Evolutionary conservation across 2,329 filamentous ascomycete species (phyloP).

Genomic region (Chrysoporthe deuterocubensis): DNA sequence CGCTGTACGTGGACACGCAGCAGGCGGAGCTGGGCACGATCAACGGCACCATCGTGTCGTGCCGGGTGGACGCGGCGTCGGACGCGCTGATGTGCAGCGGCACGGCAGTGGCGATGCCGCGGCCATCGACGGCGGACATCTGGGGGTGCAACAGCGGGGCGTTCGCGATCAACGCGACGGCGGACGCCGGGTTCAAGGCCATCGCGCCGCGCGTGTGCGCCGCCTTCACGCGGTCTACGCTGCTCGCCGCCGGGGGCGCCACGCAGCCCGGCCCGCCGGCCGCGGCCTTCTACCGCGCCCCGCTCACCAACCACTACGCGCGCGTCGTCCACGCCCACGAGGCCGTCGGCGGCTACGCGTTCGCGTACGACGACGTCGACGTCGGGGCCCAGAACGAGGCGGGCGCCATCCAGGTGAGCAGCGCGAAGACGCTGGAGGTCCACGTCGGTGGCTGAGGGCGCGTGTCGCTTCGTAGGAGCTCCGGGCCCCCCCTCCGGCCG

Average conservation of each 20-base stretch:
- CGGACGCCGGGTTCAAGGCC: constrained; percentile 45
- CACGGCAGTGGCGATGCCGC: constrained; percentile 44
- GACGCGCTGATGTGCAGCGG: constrained; percentile 46
- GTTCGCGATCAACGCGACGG: constrained; percentile 43
- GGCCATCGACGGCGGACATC: constrained; percentile 50
- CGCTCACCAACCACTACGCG: constrained; percentile 59
- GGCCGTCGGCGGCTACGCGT: constrained; percentile 66
- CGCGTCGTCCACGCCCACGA: constrained; percentile 64
- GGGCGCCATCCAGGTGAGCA: constrained; percentile 31
- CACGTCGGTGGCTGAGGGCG: constrained; percentile 1
- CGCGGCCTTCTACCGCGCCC: constrained; percentile 48
- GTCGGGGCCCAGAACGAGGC: constrained; percentile 55
- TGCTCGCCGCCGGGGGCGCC: constrained; percentile 51
- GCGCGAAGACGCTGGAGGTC: constrained; percentile 11
- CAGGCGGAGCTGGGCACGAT: constrained; percentile 22
- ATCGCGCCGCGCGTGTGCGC: constrained; percentile 54
- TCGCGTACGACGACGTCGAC: constrained; percentile 71
- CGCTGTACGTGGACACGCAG: constrained; percentile 51
- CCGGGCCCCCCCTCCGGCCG: too few species aligned
- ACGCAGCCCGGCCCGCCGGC: constrained; percentile 46
- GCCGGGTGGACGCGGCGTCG: constrained; percentile 41
- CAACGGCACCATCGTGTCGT: constrained; percentile 44
- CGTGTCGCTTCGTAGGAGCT: background rate
- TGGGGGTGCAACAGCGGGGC: constrained; percentile 56
- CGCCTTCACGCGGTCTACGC: constrained; percentile 53